Percentiles rank a stretch among this genome's conserved stretches.
phyloP scores from a whole-genome alignment of 805 yeast genomes.

The Starmerella sp. region DNA sequence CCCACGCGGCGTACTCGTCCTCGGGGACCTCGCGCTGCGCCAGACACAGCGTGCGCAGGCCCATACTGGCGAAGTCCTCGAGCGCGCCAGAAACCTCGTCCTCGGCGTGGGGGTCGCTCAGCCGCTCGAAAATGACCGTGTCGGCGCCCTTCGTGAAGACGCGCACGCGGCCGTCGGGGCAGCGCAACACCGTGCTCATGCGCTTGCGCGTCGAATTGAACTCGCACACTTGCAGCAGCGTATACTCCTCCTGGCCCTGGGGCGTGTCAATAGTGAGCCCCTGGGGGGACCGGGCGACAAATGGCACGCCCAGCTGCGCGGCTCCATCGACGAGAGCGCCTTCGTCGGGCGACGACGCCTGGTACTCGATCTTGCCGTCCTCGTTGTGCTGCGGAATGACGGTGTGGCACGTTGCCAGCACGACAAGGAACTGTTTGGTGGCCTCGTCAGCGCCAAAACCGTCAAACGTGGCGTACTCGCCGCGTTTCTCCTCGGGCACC shows the following conservation, averaged over 20 bases:
- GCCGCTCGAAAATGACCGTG: conserved; percentile 82
- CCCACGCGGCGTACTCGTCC: conserved; percentile 67
- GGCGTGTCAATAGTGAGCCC: conserved; percentile 53
- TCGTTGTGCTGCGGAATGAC: conserved; percentile 80
- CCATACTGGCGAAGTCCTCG: conserved; percentile 95
- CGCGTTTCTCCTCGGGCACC: conserved; percentile 81
- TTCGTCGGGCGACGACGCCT: conserved; percentile 98
- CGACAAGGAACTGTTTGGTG: conserved; percentile 59
- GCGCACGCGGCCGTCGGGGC: conserved; percentile 86
- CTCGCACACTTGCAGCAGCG: conserved; percentile 82
- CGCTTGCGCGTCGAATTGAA: conserved; percentile 95
- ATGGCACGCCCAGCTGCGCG: conserved; percentile 73
- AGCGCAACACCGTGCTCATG: conserved; percentile 89
- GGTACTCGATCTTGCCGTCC: conserved; percentile 59
- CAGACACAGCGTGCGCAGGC: conserved; percentile 85
- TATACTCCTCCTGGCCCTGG: conserved; percentile 48
- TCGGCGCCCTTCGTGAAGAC: conserved; percentile 96
- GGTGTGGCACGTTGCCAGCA: conserved; percentile 89
- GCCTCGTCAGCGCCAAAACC: conserved; percentile 1
- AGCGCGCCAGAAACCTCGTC: conserved; percentile 80
- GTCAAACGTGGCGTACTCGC: conserved; percentile 56
- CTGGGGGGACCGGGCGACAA: conserved; percentile 75
- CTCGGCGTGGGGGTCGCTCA: conserved; percentile 34
- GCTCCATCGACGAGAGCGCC: conserved; percentile 98
- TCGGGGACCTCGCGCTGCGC: conserved; percentile 74